Percentiles rank a stretch among this genome's conserved stretches.
Evolutionary conservation across 75 land plant genomes (phyloP).

Genomic region (Pinus tabuliformis): DNA sequence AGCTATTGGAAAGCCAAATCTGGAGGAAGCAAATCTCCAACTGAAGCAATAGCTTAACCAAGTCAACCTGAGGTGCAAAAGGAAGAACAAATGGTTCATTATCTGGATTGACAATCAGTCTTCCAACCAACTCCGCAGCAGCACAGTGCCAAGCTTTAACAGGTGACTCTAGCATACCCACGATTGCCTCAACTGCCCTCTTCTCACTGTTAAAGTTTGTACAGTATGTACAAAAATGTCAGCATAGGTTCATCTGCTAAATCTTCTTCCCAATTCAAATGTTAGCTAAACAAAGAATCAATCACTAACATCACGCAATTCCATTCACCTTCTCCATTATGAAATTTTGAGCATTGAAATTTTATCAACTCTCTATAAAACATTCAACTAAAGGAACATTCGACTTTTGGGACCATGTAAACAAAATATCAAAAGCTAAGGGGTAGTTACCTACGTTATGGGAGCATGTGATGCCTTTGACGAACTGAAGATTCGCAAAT

Average conservation of each 20-base stretch:
- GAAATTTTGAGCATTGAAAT: background rate
- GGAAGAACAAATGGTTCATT: conserved; percentile 91
- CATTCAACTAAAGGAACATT: background rate
- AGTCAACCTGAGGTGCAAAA: conserved; percentile 70
- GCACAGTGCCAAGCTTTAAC: conserved; percentile 94
- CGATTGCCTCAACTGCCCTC: conserved; percentile 76
- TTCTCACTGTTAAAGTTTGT: conserved; percentile 55
- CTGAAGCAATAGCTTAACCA: background rate
- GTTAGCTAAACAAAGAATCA: background rate
- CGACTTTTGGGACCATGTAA: background rate
- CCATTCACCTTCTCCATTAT: background rate
- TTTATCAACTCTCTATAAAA: background rate
- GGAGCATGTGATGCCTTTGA: conserved; percentile 63
- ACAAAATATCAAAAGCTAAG: background rate
- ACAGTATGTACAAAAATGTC: background rate
- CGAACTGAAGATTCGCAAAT: conserved; percentile 81
- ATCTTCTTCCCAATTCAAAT: background rate
- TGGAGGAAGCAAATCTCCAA: background rate
- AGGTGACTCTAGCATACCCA: conserved; percentile 81
- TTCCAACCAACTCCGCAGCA: conserved; percentile 91
- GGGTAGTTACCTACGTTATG: conserved; percentile 48
- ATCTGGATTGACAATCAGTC: conserved; percentile 95
- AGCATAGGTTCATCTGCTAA: background rate
- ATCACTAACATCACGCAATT: background rate
- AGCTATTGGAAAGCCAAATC: background rate